Percentiles rank a stretch among this genome's conserved stretches.
These are phyloP conservation scores for Crithidia acanthocephali DNA, from an alignment of 208 protist genomes.

Conservation along the genomic window DNA sequence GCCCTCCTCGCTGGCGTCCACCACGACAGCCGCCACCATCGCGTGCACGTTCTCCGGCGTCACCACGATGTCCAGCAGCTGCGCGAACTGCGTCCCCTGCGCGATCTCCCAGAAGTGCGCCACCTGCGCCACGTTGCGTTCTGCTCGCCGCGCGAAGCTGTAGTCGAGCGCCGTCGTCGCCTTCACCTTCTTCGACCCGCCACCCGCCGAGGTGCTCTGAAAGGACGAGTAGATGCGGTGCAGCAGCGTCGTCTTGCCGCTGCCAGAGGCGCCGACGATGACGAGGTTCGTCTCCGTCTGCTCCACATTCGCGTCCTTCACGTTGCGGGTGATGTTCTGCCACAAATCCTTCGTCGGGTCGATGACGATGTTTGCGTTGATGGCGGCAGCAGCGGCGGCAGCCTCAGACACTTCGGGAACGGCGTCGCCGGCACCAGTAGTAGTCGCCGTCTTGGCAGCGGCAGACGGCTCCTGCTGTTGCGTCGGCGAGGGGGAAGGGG, in stretches of 20 bases:
- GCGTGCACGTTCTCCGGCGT: conserved; percentile 88
- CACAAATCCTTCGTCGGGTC: conserved; percentile 88
- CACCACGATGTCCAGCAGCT: conserved; percentile 88
- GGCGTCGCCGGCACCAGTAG: background rate
- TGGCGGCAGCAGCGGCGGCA: conserved; percentile 7
- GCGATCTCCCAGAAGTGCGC: conserved; percentile 94
- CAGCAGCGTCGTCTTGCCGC: conserved; percentile 87
- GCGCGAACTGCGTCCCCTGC: conserved; percentile 77
- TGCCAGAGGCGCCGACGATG: conserved; percentile 66
- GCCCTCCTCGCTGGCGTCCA: conserved; percentile 60
- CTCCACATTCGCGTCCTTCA: conserved; percentile 64
- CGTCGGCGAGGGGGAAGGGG: background rate
- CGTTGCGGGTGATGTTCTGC: conserved; percentile 88
- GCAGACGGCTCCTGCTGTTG: background rate
- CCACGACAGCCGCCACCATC: conserved; percentile 73
- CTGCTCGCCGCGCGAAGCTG: conserved; percentile 73
- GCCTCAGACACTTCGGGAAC: conserved; percentile 7
- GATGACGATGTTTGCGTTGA: conserved; percentile 48
- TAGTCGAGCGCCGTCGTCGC: conserved; percentile 92
- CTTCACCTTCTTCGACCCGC: conserved; percentile 60
- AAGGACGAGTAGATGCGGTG: conserved; percentile 71
- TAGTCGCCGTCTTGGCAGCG: background rate
- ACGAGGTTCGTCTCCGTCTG: conserved; percentile 73
- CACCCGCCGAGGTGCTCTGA: conserved; percentile 35
- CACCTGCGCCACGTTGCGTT: conserved; percentile 78